Base-by-base conservation (phyloP, 768 basidiomycete species). In the Pluteus cervinus region DNA sequence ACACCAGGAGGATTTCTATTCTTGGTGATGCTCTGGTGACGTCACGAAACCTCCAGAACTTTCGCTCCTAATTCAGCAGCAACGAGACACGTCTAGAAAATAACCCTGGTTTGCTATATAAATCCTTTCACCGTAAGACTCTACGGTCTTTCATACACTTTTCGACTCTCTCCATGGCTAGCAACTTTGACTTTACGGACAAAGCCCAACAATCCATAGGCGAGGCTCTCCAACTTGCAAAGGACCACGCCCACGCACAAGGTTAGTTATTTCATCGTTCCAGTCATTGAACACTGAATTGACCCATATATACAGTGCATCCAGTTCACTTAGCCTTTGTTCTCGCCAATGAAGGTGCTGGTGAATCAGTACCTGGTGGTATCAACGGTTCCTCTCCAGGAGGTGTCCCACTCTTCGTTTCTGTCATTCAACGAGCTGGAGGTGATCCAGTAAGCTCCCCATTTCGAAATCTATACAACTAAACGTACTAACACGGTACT, bases 251-350 rank as follows among this genome's bases (percentile, higher is more conserved):
- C 12, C 79, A 90, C 51, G 80, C 79, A 1, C 84, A 91, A 73
- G 75, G 86, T 83, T 58, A 48, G 60, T 59, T 10, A 3, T 11
- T 2, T 16, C 18, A 15, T 8, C n/a, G n/a, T n/a, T 21, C 17
- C 16, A 30, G 4, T 5, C 18, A 15, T 7, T 9, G 18, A 18
- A 20, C 42, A 2, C n/a, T 3, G 37, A 18, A 15, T 42, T 50
- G 15, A 45, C 38, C 3, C 26, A 33, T 24, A 30, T 44, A 36
- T 32, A 11, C 49, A 86, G 90, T 91, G 5, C 66, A 82, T 30
- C 93, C 94, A 17, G 79, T 73, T 0, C 94, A 98, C 58, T 57
- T 98, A 9, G 88, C 82, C 0, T 81, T 78, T 26, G 81, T 76
- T 3, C 72, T 98, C 28, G 69, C 94, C 43, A 84, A 87, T 40